phyloP scores from a whole-genome alignment of 768 basidiomycete species.

The Multifurca ochricompacta region DNA sequence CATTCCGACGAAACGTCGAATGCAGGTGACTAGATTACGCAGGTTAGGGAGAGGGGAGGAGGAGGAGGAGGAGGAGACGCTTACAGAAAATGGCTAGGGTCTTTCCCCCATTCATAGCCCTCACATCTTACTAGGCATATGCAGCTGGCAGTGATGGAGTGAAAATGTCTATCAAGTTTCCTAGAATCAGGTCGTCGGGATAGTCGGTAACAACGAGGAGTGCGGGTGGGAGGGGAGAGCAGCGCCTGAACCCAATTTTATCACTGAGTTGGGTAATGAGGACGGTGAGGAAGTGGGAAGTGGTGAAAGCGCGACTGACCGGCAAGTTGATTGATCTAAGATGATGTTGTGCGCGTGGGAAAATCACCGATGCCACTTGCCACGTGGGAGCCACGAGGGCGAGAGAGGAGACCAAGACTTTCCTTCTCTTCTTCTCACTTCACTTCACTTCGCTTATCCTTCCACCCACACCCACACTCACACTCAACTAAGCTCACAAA shows the following conservation, averaged over 20 bases:
- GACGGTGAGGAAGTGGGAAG: not conserved
- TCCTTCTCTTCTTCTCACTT: not conserved
- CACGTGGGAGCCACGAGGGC: slow-evolving; percentile 15
- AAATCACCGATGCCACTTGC: not conserved
- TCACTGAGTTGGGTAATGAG: slow-evolving; percentile 32
- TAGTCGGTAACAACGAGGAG: slow-evolving; percentile 61
- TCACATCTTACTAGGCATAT: slow-evolving; percentile 36
- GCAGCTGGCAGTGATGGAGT: slow-evolving; percentile 32
- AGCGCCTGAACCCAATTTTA: slow-evolving; percentile 68
- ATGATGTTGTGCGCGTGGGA: slow-evolving; percentile 6
- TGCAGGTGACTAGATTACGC: not conserved
- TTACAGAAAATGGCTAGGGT: slow-evolving; percentile 41
- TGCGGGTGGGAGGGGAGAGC: slow-evolving; percentile 57
- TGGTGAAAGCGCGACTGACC: too few species aligned
- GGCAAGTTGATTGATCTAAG: too few species aligned
- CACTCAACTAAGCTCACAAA: too few species aligned
- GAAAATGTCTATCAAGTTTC: slow-evolving; percentile 43
- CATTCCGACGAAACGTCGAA: not conserved
- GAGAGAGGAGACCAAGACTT: not conserved
- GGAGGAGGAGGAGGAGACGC: slow-evolving; percentile 21
- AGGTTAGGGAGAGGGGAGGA: slow-evolving; percentile 5
- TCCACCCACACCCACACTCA: not conserved
- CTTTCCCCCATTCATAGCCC: slow-evolving; percentile 62
- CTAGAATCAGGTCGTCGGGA: slow-evolving; percentile 53
- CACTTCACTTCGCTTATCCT: not conserved